These are phyloP conservation scores for Diaporthe capsici DNA, from an alignment of 2,329 filamentous ascomycete species.

Conservation along the genomic window DNA sequence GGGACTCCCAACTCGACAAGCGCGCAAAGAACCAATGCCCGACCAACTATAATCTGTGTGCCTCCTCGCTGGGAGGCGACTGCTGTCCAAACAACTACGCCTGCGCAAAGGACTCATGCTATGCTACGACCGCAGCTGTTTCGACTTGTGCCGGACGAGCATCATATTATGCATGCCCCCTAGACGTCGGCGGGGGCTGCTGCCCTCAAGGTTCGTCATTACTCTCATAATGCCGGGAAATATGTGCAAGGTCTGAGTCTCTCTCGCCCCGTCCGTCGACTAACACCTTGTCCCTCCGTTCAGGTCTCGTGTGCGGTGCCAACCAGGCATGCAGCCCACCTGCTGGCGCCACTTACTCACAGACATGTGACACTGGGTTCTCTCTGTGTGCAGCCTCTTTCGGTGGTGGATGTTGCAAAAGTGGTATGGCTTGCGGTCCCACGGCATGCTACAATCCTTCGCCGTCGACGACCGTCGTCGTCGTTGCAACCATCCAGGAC, in stretches of 20 bases:
- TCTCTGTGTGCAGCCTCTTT: slow-evolving; percentile 65
- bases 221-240: neutral
- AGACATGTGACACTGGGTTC: slow-evolving; percentile 60
- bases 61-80: slow-evolving; percentile 57
- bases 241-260: no score
- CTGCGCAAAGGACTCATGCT: slow-evolving; percentile 63
- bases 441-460: slow-evolving; percentile 63
- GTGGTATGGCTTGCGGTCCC: slow-evolving; percentile 63
- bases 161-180: slow-evolving; percentile 58
- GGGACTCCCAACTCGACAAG: slow-evolving; percentile 33
- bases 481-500: slow-evolving; percentile 61
- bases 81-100: slow-evolving; percentile 64
- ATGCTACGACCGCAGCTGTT: slow-evolving; percentile 60
- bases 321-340: slow-evolving; percentile 59
- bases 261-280: neutral
- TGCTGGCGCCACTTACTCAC: slow-evolving; percentile 55
- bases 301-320: slow-evolving; percentile 59
- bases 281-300: slow-evolving; percentile 56
- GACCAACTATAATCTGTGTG: slow-evolving; percentile 50
- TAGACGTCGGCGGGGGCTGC: slow-evolving; percentile 53
- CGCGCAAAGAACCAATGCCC: slow-evolving; percentile 43
- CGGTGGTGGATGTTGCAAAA: slow-evolving; percentile 67
- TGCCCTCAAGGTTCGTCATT: slow-evolving; percentile 48
- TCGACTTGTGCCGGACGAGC: slow-evolving; percentile 52
- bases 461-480: slow-evolving; percentile 60